A percentile compares a stretch with the other conserved stretches of the same genome.
phyloP scores from a whole-genome alignment of 306 rosid genomes.

The Cyclanthera cordifolia region DNA sequence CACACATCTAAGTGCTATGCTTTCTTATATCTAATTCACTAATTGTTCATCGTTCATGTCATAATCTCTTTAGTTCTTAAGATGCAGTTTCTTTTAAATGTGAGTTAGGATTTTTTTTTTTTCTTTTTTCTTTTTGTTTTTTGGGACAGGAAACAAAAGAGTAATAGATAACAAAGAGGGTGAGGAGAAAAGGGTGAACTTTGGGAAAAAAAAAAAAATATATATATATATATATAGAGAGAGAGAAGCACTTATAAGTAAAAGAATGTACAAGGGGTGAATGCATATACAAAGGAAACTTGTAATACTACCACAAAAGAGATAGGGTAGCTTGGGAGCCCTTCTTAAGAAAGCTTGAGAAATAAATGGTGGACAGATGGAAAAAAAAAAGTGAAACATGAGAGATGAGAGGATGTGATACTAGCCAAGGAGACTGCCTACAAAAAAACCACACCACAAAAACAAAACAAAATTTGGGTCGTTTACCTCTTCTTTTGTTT shows the following conservation, averaged over 20 bases:
- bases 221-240: too few relatives aligned
- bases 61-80: neutral
- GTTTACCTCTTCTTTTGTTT: too few relatives aligned
- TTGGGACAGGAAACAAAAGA: too few relatives aligned
- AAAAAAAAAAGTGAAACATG: neutral
- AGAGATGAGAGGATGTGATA: neutral
- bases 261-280: neutral
- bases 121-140: too few relatives aligned
- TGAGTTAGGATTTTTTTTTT: neutral
- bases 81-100: neutral
- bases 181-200: too few relatives aligned
- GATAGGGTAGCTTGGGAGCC: too few relatives aligned
- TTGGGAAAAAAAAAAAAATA: too few relatives aligned
- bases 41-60: neutral
- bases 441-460: neutral
- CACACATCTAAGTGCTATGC: slow-evolving; percentile 6
- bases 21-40: neutral
- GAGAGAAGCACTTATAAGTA: too few relatives aligned
- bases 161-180: too few relatives aligned
- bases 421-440: slow-evolving; percentile 14
- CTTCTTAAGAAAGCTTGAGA: too few relatives aligned
- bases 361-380: too few relatives aligned
- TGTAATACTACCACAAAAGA: neutral
- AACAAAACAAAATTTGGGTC: too few relatives aligned
- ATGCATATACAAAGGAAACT: neutral